Base-by-base conservation (phyloP, 2,329 filamentous ascomycete genomes). In the Erysiphe pulchra region DNA sequence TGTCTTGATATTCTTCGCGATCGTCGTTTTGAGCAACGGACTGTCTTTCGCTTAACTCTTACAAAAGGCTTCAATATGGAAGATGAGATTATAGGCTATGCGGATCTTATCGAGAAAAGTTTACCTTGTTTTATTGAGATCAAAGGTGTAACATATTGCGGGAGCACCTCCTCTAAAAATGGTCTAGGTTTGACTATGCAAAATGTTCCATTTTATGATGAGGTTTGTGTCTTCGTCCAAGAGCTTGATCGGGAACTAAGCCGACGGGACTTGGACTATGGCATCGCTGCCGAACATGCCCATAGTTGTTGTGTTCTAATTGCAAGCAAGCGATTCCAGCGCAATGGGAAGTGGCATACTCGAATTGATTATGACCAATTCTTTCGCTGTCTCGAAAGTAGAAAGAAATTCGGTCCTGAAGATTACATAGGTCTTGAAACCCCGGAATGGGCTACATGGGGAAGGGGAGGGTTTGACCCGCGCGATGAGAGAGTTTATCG, bases 51-150 rank as follows among this genome's bases (percentile, higher is more conserved):
- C 1, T 70, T 95, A 3, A 95, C 87, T 0, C 75, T 98, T 2
- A 90, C 95, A 58, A 95, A 95, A 64, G 87, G 86, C 2, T 95
- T 98, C 71, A 95, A 98, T 59, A 75, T 95, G 51, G 87, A 93
- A 20, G 86, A 93, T 53, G 90, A 94, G 61, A 84, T 78, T 6
- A 72, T 78, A 51, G 87, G 87, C 4, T 95, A 98, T 57, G 87
- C 87, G 0, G 76, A 83, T 55, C 74, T 95, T 1, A 80, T 95
- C 16, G 81, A 86, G 57, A 75, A 77, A 52, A 86, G 80, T 0
- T 67, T 93, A 18, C 87, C 87, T 0, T 87, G 83, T 60, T 93
- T 95, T 57, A 75, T 95, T 43, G 87, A 95, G 65, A 72, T 95
- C 60, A 95, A 95, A 65, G 87, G 87, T 46, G 87, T 95, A 34